phyloP scores from a whole-genome alignment of 202 grass and related monocot genomes.

The Eragrostis tef region DNA sequence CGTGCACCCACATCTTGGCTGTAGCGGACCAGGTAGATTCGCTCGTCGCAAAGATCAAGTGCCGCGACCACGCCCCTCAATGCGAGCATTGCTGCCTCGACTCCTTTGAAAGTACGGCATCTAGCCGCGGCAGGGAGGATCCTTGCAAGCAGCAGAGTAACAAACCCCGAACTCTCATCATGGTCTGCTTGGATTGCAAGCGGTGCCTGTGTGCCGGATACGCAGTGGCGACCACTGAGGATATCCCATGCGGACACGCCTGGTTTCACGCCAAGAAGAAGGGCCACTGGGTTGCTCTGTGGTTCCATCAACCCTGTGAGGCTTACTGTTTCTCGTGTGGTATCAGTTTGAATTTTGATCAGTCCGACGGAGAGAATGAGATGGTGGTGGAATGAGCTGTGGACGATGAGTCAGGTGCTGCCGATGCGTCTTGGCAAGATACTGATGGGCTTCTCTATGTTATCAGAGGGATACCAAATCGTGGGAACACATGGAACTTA shows the following conservation, averaged over 20 bases:
- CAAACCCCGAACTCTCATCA: neutral
- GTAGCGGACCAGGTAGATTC: neutral
- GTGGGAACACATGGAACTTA: slow-evolving; percentile 50
- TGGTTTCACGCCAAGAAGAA: slow-evolving; percentile 51
- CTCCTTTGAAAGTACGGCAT: neutral
- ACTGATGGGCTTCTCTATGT: slow-evolving; percentile 29
- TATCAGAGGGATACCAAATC: slow-evolving; percentile 68
- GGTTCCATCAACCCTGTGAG: neutral
- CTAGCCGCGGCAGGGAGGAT: neutral
- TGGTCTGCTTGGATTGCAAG: slow-evolving; percentile 72
- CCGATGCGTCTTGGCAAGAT: neutral
- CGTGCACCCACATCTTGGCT: neutral
- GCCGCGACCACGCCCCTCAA: neutral
- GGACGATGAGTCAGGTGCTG: neutral
- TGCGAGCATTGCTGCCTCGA: slow-evolving; percentile 53
- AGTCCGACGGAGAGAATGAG: neutral
- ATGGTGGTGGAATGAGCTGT: neutral
- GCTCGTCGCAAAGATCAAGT: slow-evolving; percentile 21
- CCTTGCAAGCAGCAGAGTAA: neutral
- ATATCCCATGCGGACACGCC: slow-evolving; percentile 59
- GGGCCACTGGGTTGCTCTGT: neutral
- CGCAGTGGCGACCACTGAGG: slow-evolving; percentile 9
- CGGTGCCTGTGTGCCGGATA: slow-evolving; percentile 47
- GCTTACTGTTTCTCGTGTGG: slow-evolving; percentile 7
- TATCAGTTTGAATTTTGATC: neutral